These are phyloP conservation scores for Eragrostis curvula DNA, from an alignment of 176 grass and related monocot species.

Conservation along the genomic window DNA sequence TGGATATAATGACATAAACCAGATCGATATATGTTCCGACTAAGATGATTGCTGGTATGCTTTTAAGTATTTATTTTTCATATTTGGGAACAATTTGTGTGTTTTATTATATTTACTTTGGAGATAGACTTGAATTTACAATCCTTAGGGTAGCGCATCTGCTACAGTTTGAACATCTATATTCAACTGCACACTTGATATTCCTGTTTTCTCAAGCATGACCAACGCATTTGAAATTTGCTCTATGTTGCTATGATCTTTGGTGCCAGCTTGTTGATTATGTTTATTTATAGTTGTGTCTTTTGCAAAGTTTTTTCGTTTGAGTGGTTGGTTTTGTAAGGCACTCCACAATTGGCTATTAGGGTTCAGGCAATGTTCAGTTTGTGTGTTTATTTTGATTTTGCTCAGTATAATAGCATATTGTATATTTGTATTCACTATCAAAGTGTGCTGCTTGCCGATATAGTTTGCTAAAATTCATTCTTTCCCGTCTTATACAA, in stretches of 20 bases:
- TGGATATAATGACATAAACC: constrained; percentile 18
- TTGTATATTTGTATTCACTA: neutral
- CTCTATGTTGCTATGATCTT: neutral
- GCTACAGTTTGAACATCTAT: constrained; percentile 30
- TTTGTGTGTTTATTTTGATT: neutral
- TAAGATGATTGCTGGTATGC: constrained; percentile 5
- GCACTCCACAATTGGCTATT: neutral
- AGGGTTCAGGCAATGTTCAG: neutral
- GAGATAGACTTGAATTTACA: constrained; percentile 8
- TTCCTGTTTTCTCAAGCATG: neutral
- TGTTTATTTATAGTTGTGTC: neutral
- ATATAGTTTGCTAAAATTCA: neutral
- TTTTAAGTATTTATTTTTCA: neutral
- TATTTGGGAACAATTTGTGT: neutral
- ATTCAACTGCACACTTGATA: neutral
- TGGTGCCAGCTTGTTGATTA: neutral
- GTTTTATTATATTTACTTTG: constrained; percentile 25
- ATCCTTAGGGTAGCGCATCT: neutral
- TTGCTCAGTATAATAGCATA: neutral
- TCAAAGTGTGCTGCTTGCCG: neutral
- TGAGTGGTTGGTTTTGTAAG: neutral
- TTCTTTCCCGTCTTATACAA: neutral
- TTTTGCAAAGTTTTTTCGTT: neutral
- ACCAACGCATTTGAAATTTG: neutral
- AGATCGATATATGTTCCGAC: constrained; percentile 25